Evolutionary conservation across 176 grass and related monocot species (phyloP).

Genomic region (Pharus latifolius): DNA sequence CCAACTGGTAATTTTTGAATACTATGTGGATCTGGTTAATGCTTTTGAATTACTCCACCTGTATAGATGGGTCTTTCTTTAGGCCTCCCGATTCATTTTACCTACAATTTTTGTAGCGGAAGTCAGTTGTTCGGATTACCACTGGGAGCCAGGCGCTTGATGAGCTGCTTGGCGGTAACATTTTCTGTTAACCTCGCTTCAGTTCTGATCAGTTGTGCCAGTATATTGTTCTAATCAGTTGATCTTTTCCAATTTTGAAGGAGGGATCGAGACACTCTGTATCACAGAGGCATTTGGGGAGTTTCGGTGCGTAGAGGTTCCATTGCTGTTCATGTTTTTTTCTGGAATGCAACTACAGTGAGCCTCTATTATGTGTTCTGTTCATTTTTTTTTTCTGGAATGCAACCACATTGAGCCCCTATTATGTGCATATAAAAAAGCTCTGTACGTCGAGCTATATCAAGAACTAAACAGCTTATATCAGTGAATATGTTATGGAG

Average conservation of each 20-base stretch:
- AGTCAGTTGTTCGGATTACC: constrained; percentile 69
- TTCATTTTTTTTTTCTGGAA: no score
- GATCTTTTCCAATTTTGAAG: constrained; percentile 33
- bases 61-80: background rate
- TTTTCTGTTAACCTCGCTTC: background rate
- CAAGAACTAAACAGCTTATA: no score
- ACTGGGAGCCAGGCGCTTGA: constrained; percentile 83
- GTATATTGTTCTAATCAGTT: background rate
- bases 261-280: constrained; percentile 87
- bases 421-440: no score
- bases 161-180: constrained; percentile 78
- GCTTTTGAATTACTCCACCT: background rate
- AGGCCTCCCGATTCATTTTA: constrained; percentile 1
- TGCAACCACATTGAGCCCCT: no score
- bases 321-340: background rate
- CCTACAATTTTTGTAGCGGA: constrained; percentile 35
- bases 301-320: constrained; percentile 48
- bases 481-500: no score
- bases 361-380: background rate
- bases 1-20: background rate
- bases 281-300: constrained; percentile 95
- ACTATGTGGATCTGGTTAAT: background rate
- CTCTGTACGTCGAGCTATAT: background rate
- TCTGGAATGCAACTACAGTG: background rate
- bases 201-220: background rate